Base-by-base conservation (phyloP, 805 yeast genomes). In the Suhomyces kilbournensis region DNA sequence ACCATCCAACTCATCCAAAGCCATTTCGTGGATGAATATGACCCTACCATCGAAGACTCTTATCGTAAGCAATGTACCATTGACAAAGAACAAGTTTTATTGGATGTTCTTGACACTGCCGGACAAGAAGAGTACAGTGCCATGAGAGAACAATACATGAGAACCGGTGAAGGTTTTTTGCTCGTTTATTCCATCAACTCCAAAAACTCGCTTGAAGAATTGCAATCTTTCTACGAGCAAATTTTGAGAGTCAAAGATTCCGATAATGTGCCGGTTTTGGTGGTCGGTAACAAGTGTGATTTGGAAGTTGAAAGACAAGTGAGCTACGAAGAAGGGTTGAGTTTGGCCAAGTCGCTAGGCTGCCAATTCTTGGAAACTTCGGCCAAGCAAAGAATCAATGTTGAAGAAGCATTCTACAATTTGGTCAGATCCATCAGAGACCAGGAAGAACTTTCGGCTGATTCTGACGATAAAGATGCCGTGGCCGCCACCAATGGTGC, bases 61-160 rank as follows among this genome's bases (percentile, higher is more conserved):
- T 88, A 88, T 69, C 81, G 97, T 60, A 94, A 94, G 66, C 93
- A 88, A 63, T 88, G 94, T 63, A 84, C 82, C 25, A 84, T 94
- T 39, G 96, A 92, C 67, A 83, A 82, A 53, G 89, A 86, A 65
- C 87, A 84, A 35, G 62, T 58, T 22, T 50, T 60, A 5, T 61
- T 81, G 59, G 99, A 94, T 69, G 91, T 94, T 42, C 80, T 94
- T 64, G 99, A 94, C 70, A 94, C 99, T 19, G 99, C 99, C 2
- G 99, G 99, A 42, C 97, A 92, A 76, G 98, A 93, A 70, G 97
- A 92, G 71, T 92, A 92, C 69, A 83, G 90, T 51, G 96, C 97
- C 17, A 75, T 75, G 79, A 64, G 79, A 52, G 98, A 93, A 67
- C 94, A 90, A 69, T 92, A 92, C 70, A 92, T 92, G 96, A 82